Base-by-base conservation (phyloP, 345 rosid genomes). In the Murraya koenigii region DNA sequence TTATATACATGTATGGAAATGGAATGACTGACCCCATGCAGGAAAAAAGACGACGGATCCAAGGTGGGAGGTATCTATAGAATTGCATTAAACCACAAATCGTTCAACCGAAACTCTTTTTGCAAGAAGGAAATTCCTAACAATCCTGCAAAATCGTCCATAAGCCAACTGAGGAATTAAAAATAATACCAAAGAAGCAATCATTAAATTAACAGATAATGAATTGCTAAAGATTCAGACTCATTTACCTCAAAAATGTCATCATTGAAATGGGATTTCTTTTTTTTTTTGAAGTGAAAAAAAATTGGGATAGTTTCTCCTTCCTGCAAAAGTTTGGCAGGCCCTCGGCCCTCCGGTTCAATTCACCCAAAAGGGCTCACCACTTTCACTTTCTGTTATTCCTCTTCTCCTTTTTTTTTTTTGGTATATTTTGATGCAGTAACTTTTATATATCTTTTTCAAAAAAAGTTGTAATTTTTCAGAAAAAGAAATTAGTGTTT, bases 11-110 rank as follows among this genome's bases (percentile, higher is more conserved):
- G 68, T 32, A 68, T 44, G 67, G 66, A 80, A 79, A 78, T 73
- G 77, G 32, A 77, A 69, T 74, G 58, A 84, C 91, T 86, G 73
- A 92, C 93, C 91, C 89, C 94, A 88, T 89, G 86, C 90, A 89
- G 59, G 87, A 86, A 75, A 89, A 38, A 38, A 88, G 80, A 49
- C 78, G 82, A 81, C 63, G 80, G 88, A 90, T 85, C 93, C 90
- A 91, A 79, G 82, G 60, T 61, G 89, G 91, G 38, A 85, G 70
- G 33, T 47, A 77, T 74, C 85, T 80, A 83, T 80, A 82, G 79
- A 81, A 66, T 77, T 80, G 94, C 93, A 87, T 90, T 77, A 81
- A 75, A 75, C 15, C 80, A 80, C 52, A 71, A 62, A 81, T 66
- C 69, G 54, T 81, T 44, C 30, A 61, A 82, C 73, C 81, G 78